Evolutionary conservation across 1,139 yeast species (phyloP).

Genomic region (Blastobotrys malaysiensis): DNA sequence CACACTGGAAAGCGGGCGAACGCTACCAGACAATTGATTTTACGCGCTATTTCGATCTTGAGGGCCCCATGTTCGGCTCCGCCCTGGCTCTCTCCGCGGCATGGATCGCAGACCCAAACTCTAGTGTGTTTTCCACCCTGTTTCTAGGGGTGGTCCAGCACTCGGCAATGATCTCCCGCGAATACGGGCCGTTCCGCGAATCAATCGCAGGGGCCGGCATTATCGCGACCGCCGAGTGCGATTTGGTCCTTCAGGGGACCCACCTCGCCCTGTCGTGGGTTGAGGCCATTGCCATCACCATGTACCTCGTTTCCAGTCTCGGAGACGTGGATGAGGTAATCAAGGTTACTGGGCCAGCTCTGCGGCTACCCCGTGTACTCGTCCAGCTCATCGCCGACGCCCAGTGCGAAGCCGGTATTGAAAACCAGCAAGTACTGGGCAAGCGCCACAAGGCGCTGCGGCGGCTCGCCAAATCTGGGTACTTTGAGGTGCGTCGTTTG

Average conservation of each 20-base stretch:
- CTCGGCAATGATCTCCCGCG: background rate
- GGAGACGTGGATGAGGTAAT: background rate
- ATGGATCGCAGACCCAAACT: background rate
- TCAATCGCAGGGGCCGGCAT: background rate
- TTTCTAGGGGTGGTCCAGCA: background rate
- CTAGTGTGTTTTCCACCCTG: background rate
- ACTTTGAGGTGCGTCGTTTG: background rate
- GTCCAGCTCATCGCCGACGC: background rate
- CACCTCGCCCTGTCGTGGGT: slow-evolving; percentile 2
- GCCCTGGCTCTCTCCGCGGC: background rate
- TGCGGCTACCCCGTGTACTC: background rate
- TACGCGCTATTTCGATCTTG: slow-evolving; percentile 2
- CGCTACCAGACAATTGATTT: background rate
- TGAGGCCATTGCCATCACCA: slow-evolving; percentile 1
- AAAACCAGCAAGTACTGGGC: background rate
- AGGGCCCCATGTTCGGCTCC: background rate
- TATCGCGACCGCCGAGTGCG: background rate
- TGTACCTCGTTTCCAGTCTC: background rate
- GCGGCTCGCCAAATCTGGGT: background rate
- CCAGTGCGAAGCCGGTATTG: background rate
- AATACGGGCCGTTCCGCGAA: background rate
- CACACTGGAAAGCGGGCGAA: background rate
- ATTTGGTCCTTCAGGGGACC: background rate
- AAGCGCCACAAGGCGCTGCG: background rate
- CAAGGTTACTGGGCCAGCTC: background rate